A percentile compares a stretch with the other conserved stretches of the same genome.
phyloP scores from a whole-genome alignment of 1,139 yeast genomes.

The Blastobotrys illinoisensis region DNA sequence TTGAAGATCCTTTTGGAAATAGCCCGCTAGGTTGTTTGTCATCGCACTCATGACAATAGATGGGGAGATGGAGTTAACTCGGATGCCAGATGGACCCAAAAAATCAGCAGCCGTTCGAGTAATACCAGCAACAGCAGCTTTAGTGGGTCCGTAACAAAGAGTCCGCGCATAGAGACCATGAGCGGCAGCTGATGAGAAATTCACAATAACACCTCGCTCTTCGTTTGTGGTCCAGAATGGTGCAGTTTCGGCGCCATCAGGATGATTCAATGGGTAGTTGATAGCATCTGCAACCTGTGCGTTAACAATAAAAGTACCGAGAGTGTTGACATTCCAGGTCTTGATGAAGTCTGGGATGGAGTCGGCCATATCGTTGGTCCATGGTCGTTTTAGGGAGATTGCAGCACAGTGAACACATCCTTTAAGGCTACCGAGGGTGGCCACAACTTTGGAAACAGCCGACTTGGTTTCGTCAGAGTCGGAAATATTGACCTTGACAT shows the following conservation, averaged over 20 bases:
- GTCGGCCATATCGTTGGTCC: constrained; percentile 18
- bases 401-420: constrained; percentile 18
- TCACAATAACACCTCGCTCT: constrained; percentile 18
- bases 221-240: constrained; percentile 19
- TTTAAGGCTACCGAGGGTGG: constrained; percentile 14
- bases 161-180: constrained; percentile 17
- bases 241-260: constrained; percentile 11
- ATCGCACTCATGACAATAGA: constrained; percentile 63
- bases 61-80: constrained; percentile 56
- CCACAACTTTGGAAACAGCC: constrained; percentile 3
- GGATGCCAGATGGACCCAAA: constrained; percentile 36
- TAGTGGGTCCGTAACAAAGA: constrained; percentile 31
- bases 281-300: constrained; percentile 20
- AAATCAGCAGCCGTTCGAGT: constrained; percentile 51
- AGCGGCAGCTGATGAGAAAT: constrained; percentile 17
- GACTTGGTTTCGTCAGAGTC: constrained; percentile 5
- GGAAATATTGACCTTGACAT: constrained; percentile 7
- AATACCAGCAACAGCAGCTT: constrained; percentile 59
- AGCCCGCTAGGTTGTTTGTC: constrained; percentile 18
- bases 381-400: constrained; percentile 12
- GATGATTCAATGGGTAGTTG: constrained; percentile 15
- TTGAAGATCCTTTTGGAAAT: constrained; percentile 1
- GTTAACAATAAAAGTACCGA: constrained; percentile 18
- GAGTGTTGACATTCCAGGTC: constrained; percentile 17
- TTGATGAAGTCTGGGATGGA: constrained; percentile 17